phyloP scores from a whole-genome alignment of 257 asterid genomes.

The Leonotis leonurus region DNA sequence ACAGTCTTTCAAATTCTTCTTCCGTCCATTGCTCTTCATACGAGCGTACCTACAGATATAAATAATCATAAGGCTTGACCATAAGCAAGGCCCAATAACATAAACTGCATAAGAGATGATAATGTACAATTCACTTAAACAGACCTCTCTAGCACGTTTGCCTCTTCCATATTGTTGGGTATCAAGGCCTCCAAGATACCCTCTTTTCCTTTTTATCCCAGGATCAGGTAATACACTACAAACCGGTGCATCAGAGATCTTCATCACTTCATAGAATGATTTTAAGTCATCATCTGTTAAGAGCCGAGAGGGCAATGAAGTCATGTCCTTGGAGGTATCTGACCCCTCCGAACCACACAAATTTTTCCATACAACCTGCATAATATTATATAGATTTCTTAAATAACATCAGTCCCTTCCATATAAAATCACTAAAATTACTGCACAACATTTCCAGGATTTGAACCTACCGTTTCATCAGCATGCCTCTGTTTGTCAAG shows the following conservation, averaged over 20 bases:
- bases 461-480: conserved; percentile 67
- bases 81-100: neutral
- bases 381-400: conserved; percentile 4
- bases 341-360: conserved; percentile 36
- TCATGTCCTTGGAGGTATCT: conserved; percentile 41
- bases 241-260: conserved; percentile 53
- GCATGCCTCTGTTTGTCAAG: conserved; percentile 69
- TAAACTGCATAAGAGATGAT: conserved; percentile 3
- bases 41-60: conserved; percentile 64
- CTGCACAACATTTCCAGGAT: conserved; percentile 12
- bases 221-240: conserved; percentile 36
- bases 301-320: conserved; percentile 88
- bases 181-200: conserved; percentile 77
- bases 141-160: conserved; percentile 95
- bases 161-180: conserved; percentile 98
- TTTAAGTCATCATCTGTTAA: conserved; percentile 69
- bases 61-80: conserved; percentile 12
- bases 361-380: conserved; percentile 72
- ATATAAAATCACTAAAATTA: neutral
- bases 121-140: conserved; percentile 21
- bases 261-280: conserved; percentile 82
- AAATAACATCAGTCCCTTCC: conserved; percentile 1
- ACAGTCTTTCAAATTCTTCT: conserved; percentile 91
- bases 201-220: conserved; percentile 77
- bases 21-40: conserved; percentile 99